Evolutionary conservation across 2,329 filamentous ascomycete species (phyloP).

Genomic region (Claviceps maximensis): DNA sequence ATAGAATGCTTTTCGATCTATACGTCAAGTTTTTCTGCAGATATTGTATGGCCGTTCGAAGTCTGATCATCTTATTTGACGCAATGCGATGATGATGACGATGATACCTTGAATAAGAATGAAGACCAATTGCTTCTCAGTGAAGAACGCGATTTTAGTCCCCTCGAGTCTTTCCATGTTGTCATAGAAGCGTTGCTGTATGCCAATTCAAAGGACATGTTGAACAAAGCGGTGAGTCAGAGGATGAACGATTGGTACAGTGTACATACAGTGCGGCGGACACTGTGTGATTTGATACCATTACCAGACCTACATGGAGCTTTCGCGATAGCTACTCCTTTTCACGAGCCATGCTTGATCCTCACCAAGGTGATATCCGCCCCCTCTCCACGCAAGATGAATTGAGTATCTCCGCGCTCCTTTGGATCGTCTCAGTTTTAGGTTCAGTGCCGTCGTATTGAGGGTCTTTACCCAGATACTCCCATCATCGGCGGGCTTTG

Average conservation of each 20-base stretch:
- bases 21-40: not conserved
- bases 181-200: not conserved
- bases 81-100: not conserved
- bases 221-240: not conserved
- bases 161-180: not conserved
- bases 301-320: not conserved
- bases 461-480: not conserved
- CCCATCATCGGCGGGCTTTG: not conserved
- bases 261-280: not conserved
- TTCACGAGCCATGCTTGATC: not conserved
- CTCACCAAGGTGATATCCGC: not conserved
- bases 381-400: not conserved
- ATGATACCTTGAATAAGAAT: not conserved
- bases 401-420: not conserved
- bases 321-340: not conserved
- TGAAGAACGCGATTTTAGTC: not conserved
- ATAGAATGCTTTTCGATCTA: constrained; percentile 17
- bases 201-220: not conserved
- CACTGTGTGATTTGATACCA: not conserved
- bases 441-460: not conserved
- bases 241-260: not conserved
- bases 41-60: not conserved
- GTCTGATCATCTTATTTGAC: not conserved
- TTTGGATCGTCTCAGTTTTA: not conserved
- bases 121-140: not conserved